Percentiles rank a stretch among this genome's conserved stretches.
These are phyloP conservation scores for Pneumocystis sp. DNA, from an alignment of 1,139 yeast genomes.

Conservation along the genomic window DNA sequence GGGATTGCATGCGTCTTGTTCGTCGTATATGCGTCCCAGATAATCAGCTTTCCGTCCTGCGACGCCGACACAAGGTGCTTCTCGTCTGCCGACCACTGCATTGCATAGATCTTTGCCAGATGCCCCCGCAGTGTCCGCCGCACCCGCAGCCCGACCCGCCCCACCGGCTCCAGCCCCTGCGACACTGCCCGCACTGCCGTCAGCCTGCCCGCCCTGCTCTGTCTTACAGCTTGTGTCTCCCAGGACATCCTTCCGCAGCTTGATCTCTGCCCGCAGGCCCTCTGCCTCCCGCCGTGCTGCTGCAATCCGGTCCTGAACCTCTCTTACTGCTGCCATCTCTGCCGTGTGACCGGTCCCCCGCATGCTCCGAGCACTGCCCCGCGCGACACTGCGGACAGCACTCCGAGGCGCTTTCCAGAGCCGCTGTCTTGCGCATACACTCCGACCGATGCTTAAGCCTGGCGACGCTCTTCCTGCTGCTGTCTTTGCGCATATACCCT, in stretches of 20 bases:
- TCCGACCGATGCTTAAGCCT: no score
- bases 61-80: constrained; percentile 52
- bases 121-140: constrained; percentile 41
- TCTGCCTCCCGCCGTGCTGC: constrained; percentile 16
- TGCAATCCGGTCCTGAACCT: constrained; percentile 14
- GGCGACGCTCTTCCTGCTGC: no score
- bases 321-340: constrained; percentile 21
- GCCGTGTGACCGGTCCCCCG: no score
- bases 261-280: constrained; percentile 14
- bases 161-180: constrained; percentile 12
- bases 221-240: constrained; percentile 15
- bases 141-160: constrained; percentile 13
- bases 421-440: no score
- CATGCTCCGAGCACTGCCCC: no score
- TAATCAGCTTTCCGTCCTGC: constrained; percentile 71
- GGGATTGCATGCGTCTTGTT: constrained; percentile 52
- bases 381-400: no score
- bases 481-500: no score
- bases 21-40: constrained; percentile 74
- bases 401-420: no score
- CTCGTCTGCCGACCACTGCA: constrained; percentile 56
- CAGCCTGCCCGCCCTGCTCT: background rate
- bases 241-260: constrained; percentile 15
- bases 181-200: constrained; percentile 3
- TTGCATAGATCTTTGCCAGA: constrained; percentile 52